These are phyloP conservation scores for Luffa aegyptiaca DNA, from an alignment of 306 rosid genomes.

Conservation along the genomic window DNA sequence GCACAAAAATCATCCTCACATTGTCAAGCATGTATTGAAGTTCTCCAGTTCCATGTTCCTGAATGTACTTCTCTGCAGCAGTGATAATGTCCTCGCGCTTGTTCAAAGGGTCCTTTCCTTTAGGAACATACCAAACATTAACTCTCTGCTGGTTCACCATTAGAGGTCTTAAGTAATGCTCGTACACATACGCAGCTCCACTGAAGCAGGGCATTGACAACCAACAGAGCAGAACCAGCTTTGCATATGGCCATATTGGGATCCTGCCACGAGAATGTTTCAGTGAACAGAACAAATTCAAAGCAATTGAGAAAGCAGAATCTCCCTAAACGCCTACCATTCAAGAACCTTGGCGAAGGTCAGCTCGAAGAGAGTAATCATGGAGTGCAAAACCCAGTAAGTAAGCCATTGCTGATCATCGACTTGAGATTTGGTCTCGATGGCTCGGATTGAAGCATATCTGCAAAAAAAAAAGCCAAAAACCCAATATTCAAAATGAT, in stretches of 20 bases:
- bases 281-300: neutral
- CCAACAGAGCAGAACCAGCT: conserved; percentile 75
- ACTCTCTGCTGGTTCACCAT: conserved; percentile 52
- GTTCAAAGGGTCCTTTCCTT: conserved; percentile 44
- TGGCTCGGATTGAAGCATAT: conserved; percentile 86
- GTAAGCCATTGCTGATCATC: conserved; percentile 98
- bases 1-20: conserved; percentile 24
- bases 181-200: conserved; percentile 88
- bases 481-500: neutral
- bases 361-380: conserved; percentile 87
- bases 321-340: conserved; percentile 33
- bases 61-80: conserved; percentile 82
- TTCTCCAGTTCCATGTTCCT: conserved; percentile 54
- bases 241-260: conserved; percentile 84
- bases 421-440: conserved; percentile 63
- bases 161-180: conserved; percentile 72
- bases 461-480: conserved; percentile 24
- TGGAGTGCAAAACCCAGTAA: conserved; percentile 85
- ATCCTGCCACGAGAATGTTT: conserved; percentile 41
- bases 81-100: conserved; percentile 58
- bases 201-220: conserved; percentile 51
- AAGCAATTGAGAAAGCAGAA: neutral
- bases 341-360: conserved; percentile 75
- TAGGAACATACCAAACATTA: conserved; percentile 84
- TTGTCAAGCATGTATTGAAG: conserved; percentile 58